Evolutionary conservation across 2,329 filamentous ascomycete species (phyloP).

Genomic region (Epichloe gansuensis): DNA sequence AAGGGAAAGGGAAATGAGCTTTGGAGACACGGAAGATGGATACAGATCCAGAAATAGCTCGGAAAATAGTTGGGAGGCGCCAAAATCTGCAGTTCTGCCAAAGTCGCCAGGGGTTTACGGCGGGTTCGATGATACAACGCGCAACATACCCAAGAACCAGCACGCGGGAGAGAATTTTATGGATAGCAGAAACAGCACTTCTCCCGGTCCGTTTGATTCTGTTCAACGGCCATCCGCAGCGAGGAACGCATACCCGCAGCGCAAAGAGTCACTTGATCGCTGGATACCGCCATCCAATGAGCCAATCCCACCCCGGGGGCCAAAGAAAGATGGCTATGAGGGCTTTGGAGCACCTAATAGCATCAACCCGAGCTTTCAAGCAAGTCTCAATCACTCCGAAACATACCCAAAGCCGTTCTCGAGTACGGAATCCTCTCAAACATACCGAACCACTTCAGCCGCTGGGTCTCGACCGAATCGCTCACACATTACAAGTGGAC

Average conservation of each 20-base stretch:
- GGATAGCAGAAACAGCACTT: slow-evolving; percentile 51
- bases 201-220: slow-evolving; percentile 52
- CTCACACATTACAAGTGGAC: slow-evolving; percentile 14
- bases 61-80: neutral
- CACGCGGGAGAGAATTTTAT: slow-evolving; percentile 28
- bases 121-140: slow-evolving; percentile 21
- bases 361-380: slow-evolving; percentile 24
- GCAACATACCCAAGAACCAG: slow-evolving; percentile 6
- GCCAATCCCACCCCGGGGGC: slow-evolving; percentile 22
- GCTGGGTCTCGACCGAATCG: slow-evolving; percentile 30
- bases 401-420: slow-evolving; percentile 36
- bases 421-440: slow-evolving; percentile 23
- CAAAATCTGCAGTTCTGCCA: neutral
- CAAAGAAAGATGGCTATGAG: slow-evolving; percentile 42
- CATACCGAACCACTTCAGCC: slow-evolving; percentile 31
- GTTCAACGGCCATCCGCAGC: slow-evolving; percentile 22
- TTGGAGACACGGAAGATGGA: slow-evolving; percentile 31
- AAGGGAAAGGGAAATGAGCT: slow-evolving; percentile 25
- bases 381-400: slow-evolving; percentile 32
- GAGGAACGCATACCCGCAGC: slow-evolving; percentile 22
- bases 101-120: slow-evolving; percentile 36
- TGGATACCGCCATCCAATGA: slow-evolving; percentile 4
- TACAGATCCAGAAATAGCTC: slow-evolving; percentile 22
- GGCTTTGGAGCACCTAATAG: slow-evolving; percentile 39
- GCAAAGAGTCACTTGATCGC: slow-evolving; percentile 16